A percentile compares a stretch with the other conserved stretches of the same genome.
Evolutionary conservation across 176 grass and related monocot genomes (phyloP).

Genomic region (Melocanna baccifera): DNA sequence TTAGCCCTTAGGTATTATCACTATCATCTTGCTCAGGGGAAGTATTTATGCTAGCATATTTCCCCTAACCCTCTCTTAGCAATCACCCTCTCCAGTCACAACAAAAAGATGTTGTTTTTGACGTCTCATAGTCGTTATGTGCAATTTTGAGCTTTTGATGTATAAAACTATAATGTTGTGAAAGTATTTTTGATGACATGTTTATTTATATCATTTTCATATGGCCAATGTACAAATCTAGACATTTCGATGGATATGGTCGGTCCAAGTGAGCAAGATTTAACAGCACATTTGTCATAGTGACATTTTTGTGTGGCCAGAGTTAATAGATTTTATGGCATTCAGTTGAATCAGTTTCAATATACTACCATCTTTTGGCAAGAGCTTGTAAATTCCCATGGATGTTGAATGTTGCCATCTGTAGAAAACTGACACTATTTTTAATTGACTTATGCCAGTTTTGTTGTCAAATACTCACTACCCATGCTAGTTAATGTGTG

Average conservation of each 20-base stretch:
- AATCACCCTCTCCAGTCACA: background rate
- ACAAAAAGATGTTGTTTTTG: background rate
- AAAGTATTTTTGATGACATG: background rate
- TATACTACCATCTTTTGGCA: background rate
- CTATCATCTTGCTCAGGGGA: background rate
- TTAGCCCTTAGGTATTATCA: background rate
- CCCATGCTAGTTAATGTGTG: background rate
- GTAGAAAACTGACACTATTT: background rate
- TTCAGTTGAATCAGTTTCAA: background rate
- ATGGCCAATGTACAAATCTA: background rate
- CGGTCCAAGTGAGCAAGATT: background rate
- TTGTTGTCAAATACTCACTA: background rate
- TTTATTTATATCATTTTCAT: background rate
- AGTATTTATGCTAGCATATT: background rate
- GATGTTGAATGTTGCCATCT: background rate
- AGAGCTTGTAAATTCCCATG: background rate
- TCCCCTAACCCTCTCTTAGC: background rate
- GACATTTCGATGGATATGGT: background rate
- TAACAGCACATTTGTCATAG: background rate
- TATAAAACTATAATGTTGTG: background rate
- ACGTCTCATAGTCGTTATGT: background rate
- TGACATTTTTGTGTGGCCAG: background rate
- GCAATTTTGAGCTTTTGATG: background rate
- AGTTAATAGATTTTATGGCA: background rate
- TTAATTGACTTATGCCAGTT: background rate